Percentiles rank a stretch among this genome's conserved stretches.
Conservation (phyloP, 169 alveolate genomes). For the Fabrea salina region DNA sequence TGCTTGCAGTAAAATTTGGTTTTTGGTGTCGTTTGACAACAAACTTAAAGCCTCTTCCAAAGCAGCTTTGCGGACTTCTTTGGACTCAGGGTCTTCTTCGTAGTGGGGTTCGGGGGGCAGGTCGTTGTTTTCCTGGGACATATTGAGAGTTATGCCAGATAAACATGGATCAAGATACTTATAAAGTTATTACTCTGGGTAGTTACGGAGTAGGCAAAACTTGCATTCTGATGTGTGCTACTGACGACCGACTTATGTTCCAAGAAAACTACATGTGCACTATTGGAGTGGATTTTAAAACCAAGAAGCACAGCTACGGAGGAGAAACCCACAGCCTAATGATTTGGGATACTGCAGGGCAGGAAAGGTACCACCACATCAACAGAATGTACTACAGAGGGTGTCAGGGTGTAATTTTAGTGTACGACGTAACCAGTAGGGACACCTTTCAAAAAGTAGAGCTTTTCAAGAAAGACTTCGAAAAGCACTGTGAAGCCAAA, state of each 20-base stretch:
- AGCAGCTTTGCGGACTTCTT: background rate
- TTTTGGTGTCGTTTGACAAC: background rate
- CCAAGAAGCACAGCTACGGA: background rate
- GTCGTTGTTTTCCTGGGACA: background rate
- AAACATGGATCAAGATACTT: background rate
- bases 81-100: too few species aligned
- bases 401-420: slow-evolving; percentile 46
- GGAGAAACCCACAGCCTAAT: background rate
- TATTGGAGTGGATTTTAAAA: slow-evolving; percentile 17
- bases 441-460: slow-evolving; percentile 34
- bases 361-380: slow-evolving; percentile 50
- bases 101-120: background rate
- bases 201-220: slow-evolving; percentile 39
- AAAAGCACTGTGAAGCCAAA: background rate
- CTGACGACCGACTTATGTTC: slow-evolving; percentile 14
- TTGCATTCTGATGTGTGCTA: slow-evolving; percentile 40
- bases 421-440: slow-evolving; percentile 49
- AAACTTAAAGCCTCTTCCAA: slow-evolving; percentile 5
- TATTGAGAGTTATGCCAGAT: background rate
- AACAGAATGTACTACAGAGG: slow-evolving; percentile 41
- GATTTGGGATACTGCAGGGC: slow-evolving; percentile 71
- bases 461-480: slow-evolving; percentile 14
- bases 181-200: slow-evolving; percentile 24
- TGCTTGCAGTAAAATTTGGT: slow-evolving; percentile 22
- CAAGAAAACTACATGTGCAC: slow-evolving; percentile 18